Base-by-base conservation (phyloP, 73 alveolate genomes). In the Tetrahymena elliotti region DNA sequence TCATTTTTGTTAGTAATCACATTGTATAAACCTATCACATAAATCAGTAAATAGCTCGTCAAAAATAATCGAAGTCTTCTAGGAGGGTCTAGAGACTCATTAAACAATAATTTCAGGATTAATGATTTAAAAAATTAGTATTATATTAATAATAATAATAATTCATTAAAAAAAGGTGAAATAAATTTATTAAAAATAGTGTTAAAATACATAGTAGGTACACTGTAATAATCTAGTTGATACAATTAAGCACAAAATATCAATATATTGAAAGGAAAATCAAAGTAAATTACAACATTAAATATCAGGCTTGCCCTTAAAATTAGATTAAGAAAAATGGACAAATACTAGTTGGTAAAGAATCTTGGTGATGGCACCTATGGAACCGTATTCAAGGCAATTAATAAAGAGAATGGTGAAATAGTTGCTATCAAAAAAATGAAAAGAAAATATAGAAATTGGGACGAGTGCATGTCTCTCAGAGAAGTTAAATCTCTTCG, bases 391-490 rank as follows among this genome's bases (percentile, higher is more conserved):
- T 98, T 93, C 93, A 97, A 97, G 93, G 98, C 97, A 22, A 93
- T 95, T 33, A 98, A 97, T 53, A 94, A 83, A 27, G 98, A 98
- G 41, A 98, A 99, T 36, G 98, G 98, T 38, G 99, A 99, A 96
- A 93, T 97, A 40, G 99, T 99, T 11, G 99, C 99, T n/a, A 98
- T 99, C 39, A 99, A 99, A 94, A 98, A 98, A 95, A 96, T 99
- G 97, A 99, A 99, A 97, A 96, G 98, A 83, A 97, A 98, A 93
- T 98, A 97, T 95, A 93, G 97, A 84, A 96, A 97, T 95, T 99
- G 99, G 99, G 99, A 99, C 95, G 99, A 99, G 96, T 99, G 99
- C 93, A 97, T 98, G 97, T 97, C 98, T 93, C 98, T 99, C 84
- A 98, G 99, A 84, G 99, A 99, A 95, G 99, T 99, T 97, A 97